phyloP scores from a whole-genome alignment of 768 basidiomycete genomes.

The Trametes maxima region DNA sequence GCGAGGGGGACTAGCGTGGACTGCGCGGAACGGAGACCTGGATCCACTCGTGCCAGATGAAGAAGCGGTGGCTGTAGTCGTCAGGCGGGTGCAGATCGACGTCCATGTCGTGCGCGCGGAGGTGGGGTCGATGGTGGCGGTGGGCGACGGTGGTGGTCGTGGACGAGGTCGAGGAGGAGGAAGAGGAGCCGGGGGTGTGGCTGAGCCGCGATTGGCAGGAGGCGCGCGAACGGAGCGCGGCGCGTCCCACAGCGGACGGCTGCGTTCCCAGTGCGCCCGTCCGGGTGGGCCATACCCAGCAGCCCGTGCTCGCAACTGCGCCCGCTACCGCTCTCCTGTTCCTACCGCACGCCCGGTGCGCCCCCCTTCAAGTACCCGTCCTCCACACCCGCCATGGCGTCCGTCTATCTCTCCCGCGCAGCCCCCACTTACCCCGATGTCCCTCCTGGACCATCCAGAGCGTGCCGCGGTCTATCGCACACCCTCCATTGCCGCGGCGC shows the following conservation, averaged over 20 bases:
- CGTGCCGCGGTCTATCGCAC: conserved; percentile 12
- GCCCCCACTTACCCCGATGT: conserved; percentile 16
- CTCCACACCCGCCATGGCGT: conserved; percentile 22
- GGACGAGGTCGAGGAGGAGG: conserved; percentile 1
- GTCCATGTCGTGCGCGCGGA: conserved; percentile 41
- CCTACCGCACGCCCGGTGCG: background rate
- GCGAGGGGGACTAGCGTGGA: background rate
- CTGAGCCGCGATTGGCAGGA: conserved; percentile 12
- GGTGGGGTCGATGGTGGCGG: background rate
- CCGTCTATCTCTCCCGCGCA: conserved; percentile 6
- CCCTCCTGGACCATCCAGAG: conserved; percentile 27
- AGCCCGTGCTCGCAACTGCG: conserved; percentile 19
- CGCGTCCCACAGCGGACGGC: conserved; percentile 20
- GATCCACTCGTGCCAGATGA: conserved; percentile 92
- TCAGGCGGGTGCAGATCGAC: conserved; percentile 77
- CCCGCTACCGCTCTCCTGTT: conserved; percentile 29
- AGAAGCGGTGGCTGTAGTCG: conserved; percentile 81
- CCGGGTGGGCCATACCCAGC: conserved; percentile 24
- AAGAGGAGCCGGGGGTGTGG: conserved; percentile 2
- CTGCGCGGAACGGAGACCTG: conserved; percentile 46
- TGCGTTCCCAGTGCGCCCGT: conserved; percentile 15
- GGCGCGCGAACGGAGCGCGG: conserved; percentile 21
- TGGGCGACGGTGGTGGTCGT: conserved; percentile 9
- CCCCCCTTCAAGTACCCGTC: conserved; percentile 20
- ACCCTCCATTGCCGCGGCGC: conserved; percentile 3